Conservation (phyloP, 2,329 filamentous ascomycete genomes). For the Cercospora canescens region DNA sequence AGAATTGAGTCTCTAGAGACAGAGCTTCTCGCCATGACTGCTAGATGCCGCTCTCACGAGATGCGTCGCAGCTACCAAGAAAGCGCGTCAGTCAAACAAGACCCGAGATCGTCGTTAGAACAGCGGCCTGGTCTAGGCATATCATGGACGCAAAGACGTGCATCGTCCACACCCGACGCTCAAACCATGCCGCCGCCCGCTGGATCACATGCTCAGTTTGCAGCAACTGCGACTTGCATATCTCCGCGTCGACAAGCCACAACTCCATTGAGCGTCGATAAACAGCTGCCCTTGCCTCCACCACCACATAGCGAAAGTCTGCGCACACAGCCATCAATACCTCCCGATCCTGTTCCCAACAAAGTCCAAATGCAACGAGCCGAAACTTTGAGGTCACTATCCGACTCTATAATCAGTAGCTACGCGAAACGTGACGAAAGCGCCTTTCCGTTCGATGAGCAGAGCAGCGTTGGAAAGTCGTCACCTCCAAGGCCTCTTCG, state of each 20-base stretch:
- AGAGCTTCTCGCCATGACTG: slow-evolving; percentile 16
- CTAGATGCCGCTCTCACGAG: slow-evolving; percentile 9
- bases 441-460: neutral
- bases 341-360: slow-evolving; percentile 4
- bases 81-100: neutral
- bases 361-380: slow-evolving; percentile 16
- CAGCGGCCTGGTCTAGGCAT: neutral
- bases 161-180: neutral
- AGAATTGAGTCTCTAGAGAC: slow-evolving; percentile 32
- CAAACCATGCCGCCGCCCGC: neutral
- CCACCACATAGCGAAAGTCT: slow-evolving; percentile 16
- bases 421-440: slow-evolving; percentile 27
- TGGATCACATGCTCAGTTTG: neutral
- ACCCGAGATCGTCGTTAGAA: neutral
- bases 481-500: neutral
- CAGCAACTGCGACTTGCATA: neutral
- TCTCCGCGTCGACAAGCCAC: slow-evolving; percentile 3
- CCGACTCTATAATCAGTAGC: slow-evolving; percentile 35
- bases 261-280: slow-evolving; percentile 23
- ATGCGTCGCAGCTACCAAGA: neutral
- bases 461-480: neutral
- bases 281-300: slow-evolving; percentile 30
- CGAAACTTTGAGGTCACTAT: slow-evolving; percentile 33
- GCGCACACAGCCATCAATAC: neutral
- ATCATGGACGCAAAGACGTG: neutral